Conservation (phyloP, 1,284 basidiomycete species). For the Baeospora myosura region DNA sequence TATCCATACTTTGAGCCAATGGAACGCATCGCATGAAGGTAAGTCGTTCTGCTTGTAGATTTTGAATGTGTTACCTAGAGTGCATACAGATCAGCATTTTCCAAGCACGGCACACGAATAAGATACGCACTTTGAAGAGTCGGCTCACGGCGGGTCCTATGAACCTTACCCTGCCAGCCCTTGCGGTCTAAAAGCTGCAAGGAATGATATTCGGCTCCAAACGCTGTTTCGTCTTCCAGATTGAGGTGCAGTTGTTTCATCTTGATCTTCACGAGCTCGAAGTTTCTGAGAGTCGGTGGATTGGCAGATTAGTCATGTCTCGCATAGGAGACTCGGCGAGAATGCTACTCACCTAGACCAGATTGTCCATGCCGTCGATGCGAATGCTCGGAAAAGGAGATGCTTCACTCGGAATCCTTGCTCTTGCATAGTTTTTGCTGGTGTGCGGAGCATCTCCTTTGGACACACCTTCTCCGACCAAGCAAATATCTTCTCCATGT, state of each 20-base stretch:
- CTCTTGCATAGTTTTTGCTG: not conserved
- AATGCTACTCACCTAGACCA: constrained; percentile 2
- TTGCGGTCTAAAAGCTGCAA: constrained; percentile 1
- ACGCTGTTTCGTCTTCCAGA: not conserved
- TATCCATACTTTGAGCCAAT: not conserved
- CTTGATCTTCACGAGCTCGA: constrained; percentile 1
- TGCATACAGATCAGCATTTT: not conserved
- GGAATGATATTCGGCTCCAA: not conserved
- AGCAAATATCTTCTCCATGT: not conserved
- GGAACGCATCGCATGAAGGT: not conserved
- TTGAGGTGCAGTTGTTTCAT: not conserved
- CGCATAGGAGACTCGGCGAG: not conserved
- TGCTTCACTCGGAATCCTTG: not conserved
- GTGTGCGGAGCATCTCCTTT: not conserved
- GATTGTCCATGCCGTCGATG: not conserved
- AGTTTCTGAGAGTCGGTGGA: not conserved
- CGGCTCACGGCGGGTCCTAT: not conserved
- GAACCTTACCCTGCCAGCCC: not conserved
- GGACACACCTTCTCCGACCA: constrained; percentile 1
- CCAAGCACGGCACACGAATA: not conserved
- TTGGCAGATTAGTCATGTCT: not conserved
- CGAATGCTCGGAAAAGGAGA: constrained; percentile 1
- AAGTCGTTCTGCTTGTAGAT: not conserved
- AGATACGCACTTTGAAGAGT: no score
- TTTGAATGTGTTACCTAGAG: not conserved